Percentiles rank a stretch among this genome's conserved stretches.
These are phyloP conservation scores for Boletus vermiculosoides DNA, from an alignment of 768 basidiomycete species.

Conservation along the genomic window DNA sequence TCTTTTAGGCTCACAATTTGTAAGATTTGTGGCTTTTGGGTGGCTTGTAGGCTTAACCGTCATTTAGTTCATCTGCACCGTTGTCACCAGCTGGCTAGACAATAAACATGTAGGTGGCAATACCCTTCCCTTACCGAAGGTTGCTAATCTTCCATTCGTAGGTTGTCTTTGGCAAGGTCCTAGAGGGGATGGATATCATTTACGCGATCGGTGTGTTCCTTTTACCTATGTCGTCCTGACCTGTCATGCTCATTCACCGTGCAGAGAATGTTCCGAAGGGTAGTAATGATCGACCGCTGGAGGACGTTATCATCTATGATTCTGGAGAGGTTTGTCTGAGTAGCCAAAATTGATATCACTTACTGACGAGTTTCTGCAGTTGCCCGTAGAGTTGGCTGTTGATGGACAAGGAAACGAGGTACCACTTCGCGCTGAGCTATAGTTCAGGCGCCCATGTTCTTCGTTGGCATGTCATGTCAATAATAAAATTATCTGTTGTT, in stretches of 20 bases:
- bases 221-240: not conserved
- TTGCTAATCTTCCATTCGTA: slow-evolving; percentile 31
- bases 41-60: not conserved
- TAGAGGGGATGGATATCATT: slow-evolving; percentile 92
- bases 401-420: slow-evolving; percentile 82
- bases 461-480: slow-evolving; percentile 44
- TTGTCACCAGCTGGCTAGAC: slow-evolving; percentile 86
- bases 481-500: slow-evolving; percentile 49
- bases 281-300: slow-evolving; percentile 64
- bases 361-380: slow-evolving; percentile 35
- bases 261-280: slow-evolving; percentile 76
- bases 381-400: slow-evolving; percentile 49
- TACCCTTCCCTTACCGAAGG: not conserved
- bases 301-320: slow-evolving; percentile 78
- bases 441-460: slow-evolving; percentile 40
- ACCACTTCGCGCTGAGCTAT: slow-evolving; percentile 94
- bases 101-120: slow-evolving; percentile 67
- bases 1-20: slow-evolving; percentile 77
- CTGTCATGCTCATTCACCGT: slow-evolving; percentile 9
- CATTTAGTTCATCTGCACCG: slow-evolving; percentile 86
- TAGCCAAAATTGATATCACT: slow-evolving; percentile 12
- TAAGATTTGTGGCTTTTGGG: slow-evolving; percentile 37
- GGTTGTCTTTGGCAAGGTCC: slow-evolving; percentile 91
- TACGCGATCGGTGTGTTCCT: slow-evolving; percentile 61
- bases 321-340: slow-evolving; percentile 74